Base-by-base conservation (phyloP, 2,329 filamentous ascomycete genomes). In the Plectosphaerella sp. region DNA sequence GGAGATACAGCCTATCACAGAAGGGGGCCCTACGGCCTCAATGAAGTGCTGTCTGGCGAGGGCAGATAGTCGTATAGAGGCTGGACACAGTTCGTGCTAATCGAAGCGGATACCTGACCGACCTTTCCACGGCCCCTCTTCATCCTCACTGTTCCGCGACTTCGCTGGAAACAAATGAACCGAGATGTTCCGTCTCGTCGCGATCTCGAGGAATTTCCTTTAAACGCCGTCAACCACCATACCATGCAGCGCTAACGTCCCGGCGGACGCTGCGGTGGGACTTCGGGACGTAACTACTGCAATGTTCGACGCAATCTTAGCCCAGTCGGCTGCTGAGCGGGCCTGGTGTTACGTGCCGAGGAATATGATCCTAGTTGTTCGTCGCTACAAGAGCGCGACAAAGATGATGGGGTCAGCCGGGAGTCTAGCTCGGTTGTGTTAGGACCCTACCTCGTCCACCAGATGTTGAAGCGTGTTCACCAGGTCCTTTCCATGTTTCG, bases 271-370 rank as follows among this genome's bases (percentile, higher is more conserved):
- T 55, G 70, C 25, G 25, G 25, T 68, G 3, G 66, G 54, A 35
- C 22, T 15, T 15, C 14, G 18, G 10, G 20, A 20, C 12, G 46
- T 33, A 2, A 48, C 9, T 7, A 16, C 28, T 6, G 28, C 18
- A 3, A 48, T n/a, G 33, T 48, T 48, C 16, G 62, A 61, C 10
- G 62, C 65, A 22, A 70, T 65, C 28, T 56, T 51, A 10, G 65
- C 65, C 68, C 67, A 72, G 47, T 55, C 60, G 10, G 67, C 64
- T 18, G 49, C 53, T 3, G 42, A 41, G 52, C 64, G 68, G 33
- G 70, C 69, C 35, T 65, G 62, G 58, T 73, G 70, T 15, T 70
- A 70, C 8, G 70, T 73, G 20, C 70, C 69, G 3, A 73, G 64
- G 56, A 74, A 73, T 10, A 72, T 47, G 46, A 72, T 54, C 1